Conservation (phyloP, 306 rosid species). For the Morella rubra region DNA sequence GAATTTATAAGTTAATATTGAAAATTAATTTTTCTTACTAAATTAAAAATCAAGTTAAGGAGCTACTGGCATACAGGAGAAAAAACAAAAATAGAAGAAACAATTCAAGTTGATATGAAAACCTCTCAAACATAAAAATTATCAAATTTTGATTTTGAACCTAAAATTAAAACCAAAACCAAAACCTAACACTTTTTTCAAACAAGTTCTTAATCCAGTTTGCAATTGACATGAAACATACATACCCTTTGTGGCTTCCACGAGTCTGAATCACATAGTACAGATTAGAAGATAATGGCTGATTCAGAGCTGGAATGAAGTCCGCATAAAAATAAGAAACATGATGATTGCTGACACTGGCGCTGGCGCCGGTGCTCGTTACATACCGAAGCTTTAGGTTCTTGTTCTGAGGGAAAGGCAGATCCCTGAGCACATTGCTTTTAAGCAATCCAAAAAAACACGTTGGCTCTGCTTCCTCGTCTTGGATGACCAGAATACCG, state of each 20-base stretch:
- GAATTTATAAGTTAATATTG: too few relatives aligned
- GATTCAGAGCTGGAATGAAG: conserved; percentile 73
- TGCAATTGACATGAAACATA: too few relatives aligned
- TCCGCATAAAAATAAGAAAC: conserved; percentile 36
- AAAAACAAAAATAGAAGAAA: not conserved
- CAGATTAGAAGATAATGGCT: conserved; percentile 57
- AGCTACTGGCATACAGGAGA: not conserved
- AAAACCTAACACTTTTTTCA: too few relatives aligned
- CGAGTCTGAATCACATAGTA: conserved; percentile 55
- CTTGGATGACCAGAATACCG: conserved; percentile 31
- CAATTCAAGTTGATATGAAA: too few relatives aligned
- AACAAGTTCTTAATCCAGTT: too few relatives aligned
- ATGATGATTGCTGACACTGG: not conserved
- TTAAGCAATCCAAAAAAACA: conserved; percentile 24
- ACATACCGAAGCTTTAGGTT: conserved; percentile 15
- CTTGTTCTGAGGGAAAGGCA: conserved; percentile 46
- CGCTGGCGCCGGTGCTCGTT: not conserved
- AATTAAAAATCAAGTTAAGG: too few relatives aligned
- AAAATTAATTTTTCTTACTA: too few relatives aligned
- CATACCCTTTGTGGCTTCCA: conserved; percentile 69
- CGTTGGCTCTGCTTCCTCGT: conserved; percentile 26
- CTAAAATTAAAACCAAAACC: too few relatives aligned
- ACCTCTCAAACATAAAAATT: too few relatives aligned
- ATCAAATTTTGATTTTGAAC: too few relatives aligned
- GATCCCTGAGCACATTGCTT: not conserved